Percentiles rank a stretch among this genome's conserved stretches.
phyloP scores from a whole-genome alignment of 2,329 filamentous ascomycete species.

The Fusarium sp. region DNA sequence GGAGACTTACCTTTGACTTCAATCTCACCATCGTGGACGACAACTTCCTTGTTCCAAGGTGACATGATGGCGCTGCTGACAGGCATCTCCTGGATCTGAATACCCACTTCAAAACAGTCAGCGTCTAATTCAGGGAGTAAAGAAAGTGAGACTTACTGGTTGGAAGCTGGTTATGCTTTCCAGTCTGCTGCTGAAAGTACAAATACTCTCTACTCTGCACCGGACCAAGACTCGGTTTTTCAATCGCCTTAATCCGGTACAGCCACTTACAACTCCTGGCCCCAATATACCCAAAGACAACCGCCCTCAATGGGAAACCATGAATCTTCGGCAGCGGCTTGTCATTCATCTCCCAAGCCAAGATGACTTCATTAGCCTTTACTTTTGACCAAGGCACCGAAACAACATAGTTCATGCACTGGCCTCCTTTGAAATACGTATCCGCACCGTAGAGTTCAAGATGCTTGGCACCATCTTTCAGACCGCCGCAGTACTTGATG shows the following conservation, averaged over 20 bases:
- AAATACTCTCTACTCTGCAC: constrained; percentile 74
- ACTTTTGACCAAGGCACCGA: constrained; percentile 75
- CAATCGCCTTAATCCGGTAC: constrained; percentile 69
- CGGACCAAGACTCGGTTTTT: constrained; percentile 63
- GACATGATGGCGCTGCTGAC: constrained; percentile 74
- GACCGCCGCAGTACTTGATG: constrained; percentile 74
- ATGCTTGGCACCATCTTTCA: constrained; percentile 64
- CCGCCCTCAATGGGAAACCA: constrained; percentile 69
- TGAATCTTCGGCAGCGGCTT: constrained; percentile 71
- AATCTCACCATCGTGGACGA: constrained; percentile 69
- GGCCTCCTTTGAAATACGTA: constrained; percentile 75
- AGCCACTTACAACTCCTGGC: constrained; percentile 72
- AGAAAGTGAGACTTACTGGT: constrained; percentile 49
- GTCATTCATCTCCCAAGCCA: constrained; percentile 79
- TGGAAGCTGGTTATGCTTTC: constrained; percentile 71
- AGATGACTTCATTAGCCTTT: constrained; percentile 70
- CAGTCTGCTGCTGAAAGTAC: constrained; percentile 74
- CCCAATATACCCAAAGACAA: constrained; percentile 75
- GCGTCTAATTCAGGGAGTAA: rapidly evolving
- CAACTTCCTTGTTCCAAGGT: constrained; percentile 66
- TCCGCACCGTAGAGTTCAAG: constrained; percentile 76
- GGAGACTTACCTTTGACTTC: constrained; percentile 25
- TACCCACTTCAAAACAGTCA: constrained; percentile 51
- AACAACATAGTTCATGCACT: constrained; percentile 75
- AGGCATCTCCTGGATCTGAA: constrained; percentile 78